Base-by-base conservation (phyloP, 2,329 filamentous ascomycete species). In the Westerdykella sp. region DNA sequence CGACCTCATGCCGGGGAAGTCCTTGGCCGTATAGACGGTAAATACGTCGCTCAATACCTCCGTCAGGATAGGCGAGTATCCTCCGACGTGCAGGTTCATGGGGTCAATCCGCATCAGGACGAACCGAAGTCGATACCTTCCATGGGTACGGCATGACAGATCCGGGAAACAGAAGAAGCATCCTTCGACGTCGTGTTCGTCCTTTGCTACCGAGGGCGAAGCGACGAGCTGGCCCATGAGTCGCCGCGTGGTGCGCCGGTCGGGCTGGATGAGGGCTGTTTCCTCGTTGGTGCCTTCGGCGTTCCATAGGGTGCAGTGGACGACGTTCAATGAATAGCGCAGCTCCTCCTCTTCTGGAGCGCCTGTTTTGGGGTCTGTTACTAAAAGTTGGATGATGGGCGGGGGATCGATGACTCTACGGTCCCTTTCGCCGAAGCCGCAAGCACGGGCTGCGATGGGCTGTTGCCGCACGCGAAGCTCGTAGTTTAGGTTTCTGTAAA, bases 151-250 rank as follows among this genome's bases (percentile, higher is more conserved):
- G 60, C 85, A 88, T 4, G 84, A 89, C 15, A 93, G 73, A 60
- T 93, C 87, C 0, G 85, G 84, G 60, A 93, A 93, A 62, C 85
- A 87, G 66, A 91, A 93, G 72, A 91, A 93, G 58, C 84, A 88
- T 1, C 87, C 86, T 49, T 88, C 83, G 16, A 78, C 67, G 41
- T 81, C 80, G 41, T 81, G 73, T 57, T 91, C 85, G 60, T 93
- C 87, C 42, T 79, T 75, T 6, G 85, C 86, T 5, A 86, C 80
- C 52, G 88, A 90, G 0, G 86, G 83, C 1, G 83, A 86, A 6
- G 84, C 81, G 3, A 90, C 85, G 6, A 88, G 69, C 6, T 85
- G 85, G 14, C 87, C 87, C 84, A 91, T 91, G 34, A 93, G 71
- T 21, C 85, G 76, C 37, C 85, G 78, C 48, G 87, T 86, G 45